These are phyloP conservation scores for Micractinium conductrix DNA, from an alignment of 139 green algal species.

Conservation along the genomic window DNA sequence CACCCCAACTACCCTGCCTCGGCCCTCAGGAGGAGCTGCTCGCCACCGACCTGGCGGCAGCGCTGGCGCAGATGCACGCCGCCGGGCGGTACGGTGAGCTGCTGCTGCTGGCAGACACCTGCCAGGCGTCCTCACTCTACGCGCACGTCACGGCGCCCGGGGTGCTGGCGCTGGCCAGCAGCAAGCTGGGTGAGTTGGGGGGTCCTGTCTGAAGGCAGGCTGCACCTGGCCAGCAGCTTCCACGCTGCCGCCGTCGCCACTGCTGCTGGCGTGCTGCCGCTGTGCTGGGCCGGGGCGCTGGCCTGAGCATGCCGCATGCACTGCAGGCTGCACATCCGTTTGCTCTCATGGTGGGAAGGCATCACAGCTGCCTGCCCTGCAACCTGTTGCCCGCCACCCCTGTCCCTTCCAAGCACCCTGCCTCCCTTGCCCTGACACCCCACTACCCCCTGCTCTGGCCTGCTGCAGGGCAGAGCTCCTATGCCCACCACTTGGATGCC, in stretches of 20 bases:
- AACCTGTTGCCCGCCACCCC: no score
- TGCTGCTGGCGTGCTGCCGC: no score
- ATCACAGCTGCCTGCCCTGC: no score
- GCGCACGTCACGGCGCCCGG: constrained; percentile 60
- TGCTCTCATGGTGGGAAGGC: no score
- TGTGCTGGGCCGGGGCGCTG: no score
- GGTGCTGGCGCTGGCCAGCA: constrained; percentile 70
- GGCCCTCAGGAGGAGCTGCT: constrained; percentile 71
- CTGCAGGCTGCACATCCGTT: no score
- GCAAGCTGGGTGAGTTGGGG: constrained; percentile 49
- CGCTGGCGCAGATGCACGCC: constrained; percentile 52
- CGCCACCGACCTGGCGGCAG: constrained; percentile 65
- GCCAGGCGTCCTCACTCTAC: constrained; percentile 78
- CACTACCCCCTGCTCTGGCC: background rate
- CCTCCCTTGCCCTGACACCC: background rate
- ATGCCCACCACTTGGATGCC: constrained; percentile 34
- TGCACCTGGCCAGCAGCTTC: no score
- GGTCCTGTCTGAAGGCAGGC: no score
- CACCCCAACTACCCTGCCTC: background rate
- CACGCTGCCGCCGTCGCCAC: no score
- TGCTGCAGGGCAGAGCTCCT: constrained; percentile 46
- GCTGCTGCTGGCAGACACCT: constrained; percentile 95
- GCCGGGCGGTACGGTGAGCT: constrained; percentile 81
- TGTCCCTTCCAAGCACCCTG: no score
- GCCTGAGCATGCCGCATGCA: no score